phyloP scores from a whole-genome alignment of 1,284 basidiomycete species.

The Ustilago sp. region DNA sequence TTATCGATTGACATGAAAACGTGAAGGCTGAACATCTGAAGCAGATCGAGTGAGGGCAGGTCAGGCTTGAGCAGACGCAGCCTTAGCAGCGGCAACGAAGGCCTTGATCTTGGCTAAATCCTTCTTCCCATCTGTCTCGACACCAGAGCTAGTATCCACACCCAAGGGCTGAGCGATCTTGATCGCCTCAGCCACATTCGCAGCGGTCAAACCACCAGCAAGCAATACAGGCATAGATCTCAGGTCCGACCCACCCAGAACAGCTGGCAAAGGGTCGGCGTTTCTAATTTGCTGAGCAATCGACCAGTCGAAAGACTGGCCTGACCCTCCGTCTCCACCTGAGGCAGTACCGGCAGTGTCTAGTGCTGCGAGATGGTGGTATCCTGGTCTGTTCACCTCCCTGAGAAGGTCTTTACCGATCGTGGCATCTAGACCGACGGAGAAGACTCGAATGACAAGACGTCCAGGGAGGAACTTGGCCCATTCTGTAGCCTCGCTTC shows the following conservation, averaged over 20 bases:
- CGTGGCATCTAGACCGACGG: slow-evolving; percentile 38
- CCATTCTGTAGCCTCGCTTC: slow-evolving; percentile 63
- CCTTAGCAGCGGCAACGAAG: slow-evolving; percentile 41
- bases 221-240: slow-evolving; percentile 55
- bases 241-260: slow-evolving; percentile 29
- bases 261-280: slow-evolving; percentile 34
- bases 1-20: slow-evolving; percentile 1
- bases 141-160: slow-evolving; percentile 66
- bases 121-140: slow-evolving; percentile 64
- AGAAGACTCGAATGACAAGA: slow-evolving; percentile 64
- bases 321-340: slow-evolving; percentile 58
- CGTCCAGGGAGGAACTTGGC: slow-evolving; percentile 64
- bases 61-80: neutral
- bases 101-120: slow-evolving; percentile 55
- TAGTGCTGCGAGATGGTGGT: slow-evolving; percentile 64
- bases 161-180: slow-evolving; percentile 40
- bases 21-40: neutral
- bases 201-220: slow-evolving; percentile 62
- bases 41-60: neutral
- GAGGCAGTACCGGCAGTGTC: slow-evolving; percentile 53
- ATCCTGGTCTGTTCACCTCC: slow-evolving; percentile 57
- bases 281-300: slow-evolving; percentile 43
- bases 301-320: slow-evolving; percentile 61
- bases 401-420: slow-evolving; percentile 35
- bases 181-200: slow-evolving; percentile 60